Conservation (phyloP, 2,329 filamentous ascomycete species). For the Didymosphaeria variabile region DNA sequence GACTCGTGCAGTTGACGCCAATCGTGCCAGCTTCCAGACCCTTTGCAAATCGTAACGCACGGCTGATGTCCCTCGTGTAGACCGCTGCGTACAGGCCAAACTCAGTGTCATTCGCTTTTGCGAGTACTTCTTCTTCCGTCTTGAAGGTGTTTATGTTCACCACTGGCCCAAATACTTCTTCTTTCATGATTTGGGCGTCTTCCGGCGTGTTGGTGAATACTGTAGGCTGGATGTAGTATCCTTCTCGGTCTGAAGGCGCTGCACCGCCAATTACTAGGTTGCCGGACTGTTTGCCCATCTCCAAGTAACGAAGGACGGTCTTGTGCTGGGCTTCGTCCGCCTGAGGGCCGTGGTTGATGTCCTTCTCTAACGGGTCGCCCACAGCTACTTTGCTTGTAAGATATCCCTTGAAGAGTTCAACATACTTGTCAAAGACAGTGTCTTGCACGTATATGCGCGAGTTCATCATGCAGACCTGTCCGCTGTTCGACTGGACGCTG, state of each 20-base stretch:
- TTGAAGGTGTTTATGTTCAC: conserved; percentile 80
- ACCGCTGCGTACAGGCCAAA: conserved; percentile 87
- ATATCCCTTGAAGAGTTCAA: conserved; percentile 51
- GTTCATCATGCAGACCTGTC: conserved; percentile 69
- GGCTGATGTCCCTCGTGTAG: conserved; percentile 67
- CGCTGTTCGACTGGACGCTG: conserved; percentile 64
- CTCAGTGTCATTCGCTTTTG: conserved; percentile 82
- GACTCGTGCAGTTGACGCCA: conserved; percentile 52
- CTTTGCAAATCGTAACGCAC: conserved; percentile 52
- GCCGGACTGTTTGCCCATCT: conserved; percentile 73
- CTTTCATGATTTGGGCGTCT: conserved; percentile 80
- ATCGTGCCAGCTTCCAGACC: conserved; percentile 52
- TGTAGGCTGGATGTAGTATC: conserved; percentile 71
- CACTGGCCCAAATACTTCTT: conserved; percentile 87
- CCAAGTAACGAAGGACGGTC: conserved; percentile 57
- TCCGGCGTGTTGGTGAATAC: conserved; percentile 81
- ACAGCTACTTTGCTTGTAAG: conserved; percentile 36
- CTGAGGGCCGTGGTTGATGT: conserved; percentile 69
- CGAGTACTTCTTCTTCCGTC: conserved; percentile 79
- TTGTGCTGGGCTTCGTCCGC: conserved; percentile 62
- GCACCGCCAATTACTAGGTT: conserved; percentile 42
- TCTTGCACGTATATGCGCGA: conserved; percentile 67
- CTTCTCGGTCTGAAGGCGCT: conserved; percentile 40
- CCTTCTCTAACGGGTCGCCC: conserved; percentile 74
- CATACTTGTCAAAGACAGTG: conserved; percentile 57